These are phyloP conservation scores for Clitocybe nebularis DNA, from an alignment of 1,284 basidiomycete genomes.

Conservation along the genomic window DNA sequence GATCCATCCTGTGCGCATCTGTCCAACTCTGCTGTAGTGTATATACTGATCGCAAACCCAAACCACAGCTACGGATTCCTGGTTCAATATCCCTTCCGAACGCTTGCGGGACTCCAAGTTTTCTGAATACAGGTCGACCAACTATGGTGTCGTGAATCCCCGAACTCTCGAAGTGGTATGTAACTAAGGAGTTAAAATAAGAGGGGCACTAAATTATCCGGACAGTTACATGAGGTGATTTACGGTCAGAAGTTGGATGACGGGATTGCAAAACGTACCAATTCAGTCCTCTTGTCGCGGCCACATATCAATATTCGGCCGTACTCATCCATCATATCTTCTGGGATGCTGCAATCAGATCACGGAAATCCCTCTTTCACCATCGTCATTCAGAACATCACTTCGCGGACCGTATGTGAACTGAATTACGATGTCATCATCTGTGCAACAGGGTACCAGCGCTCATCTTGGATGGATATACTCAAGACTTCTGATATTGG, in stretches of 20 bases:
- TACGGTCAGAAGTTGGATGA: conserved; percentile 53
- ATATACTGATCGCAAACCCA: no score
- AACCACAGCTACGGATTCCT: conserved; percentile 34
- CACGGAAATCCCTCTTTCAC: conserved; percentile 20
- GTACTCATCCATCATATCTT: conserved; percentile 36
- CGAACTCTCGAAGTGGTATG: conserved; percentile 39
- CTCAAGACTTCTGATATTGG: conserved; percentile 41
- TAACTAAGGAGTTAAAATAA: no score
- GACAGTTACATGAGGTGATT: conserved; percentile 51
- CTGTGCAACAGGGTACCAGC: conserved; percentile 56
- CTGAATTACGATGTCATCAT: conserved; percentile 48
- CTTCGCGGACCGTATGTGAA: conserved; percentile 28
- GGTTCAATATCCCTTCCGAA: conserved; percentile 36
- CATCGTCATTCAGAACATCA: conserved; percentile 35
- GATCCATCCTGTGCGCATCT: conserved; percentile 43
- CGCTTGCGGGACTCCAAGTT: conserved; percentile 33
- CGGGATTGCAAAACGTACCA: conserved; percentile 33
- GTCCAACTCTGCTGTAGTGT: conserved; percentile 3
- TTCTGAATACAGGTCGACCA: conserved; percentile 48
- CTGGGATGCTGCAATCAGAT: conserved; percentile 23
- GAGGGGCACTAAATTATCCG: no score
- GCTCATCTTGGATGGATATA: conserved; percentile 45
- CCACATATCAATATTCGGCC: conserved; percentile 36
- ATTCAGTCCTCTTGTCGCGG: conserved; percentile 13
- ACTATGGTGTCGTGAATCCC: conserved; percentile 56